Percentiles rank a stretch among this genome's conserved stretches.
phyloP scores from a whole-genome alignment of 2,329 filamentous ascomycete genomes.

The Fusarium tupiense region DNA sequence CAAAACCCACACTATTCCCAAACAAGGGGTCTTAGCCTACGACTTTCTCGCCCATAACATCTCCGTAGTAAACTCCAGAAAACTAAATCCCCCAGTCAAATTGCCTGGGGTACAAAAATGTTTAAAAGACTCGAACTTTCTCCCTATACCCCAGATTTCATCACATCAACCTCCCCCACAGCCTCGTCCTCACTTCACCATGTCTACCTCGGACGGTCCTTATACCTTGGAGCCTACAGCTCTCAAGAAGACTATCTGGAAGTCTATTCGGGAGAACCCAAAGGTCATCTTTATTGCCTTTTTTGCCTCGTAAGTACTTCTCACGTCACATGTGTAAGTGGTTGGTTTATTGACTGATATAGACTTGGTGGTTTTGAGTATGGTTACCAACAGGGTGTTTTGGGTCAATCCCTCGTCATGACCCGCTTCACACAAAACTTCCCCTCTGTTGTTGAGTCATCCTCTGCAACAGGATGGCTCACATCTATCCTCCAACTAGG shows the following conservation, averaged over 20 bases:
- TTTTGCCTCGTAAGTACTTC: constrained; percentile 37
- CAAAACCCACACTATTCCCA: not conserved
- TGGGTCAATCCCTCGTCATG: constrained; percentile 65
- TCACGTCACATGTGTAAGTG: no score
- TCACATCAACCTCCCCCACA: constrained; percentile 15
- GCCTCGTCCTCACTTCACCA: not conserved
- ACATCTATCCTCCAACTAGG: constrained; percentile 62
- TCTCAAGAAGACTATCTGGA: constrained; percentile 20
- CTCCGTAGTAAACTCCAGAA: constrained; percentile 12
- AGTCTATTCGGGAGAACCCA: constrained; percentile 24
- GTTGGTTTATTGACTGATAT: not conserved
- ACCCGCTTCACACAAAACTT: constrained; percentile 60
- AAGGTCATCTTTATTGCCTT: constrained; percentile 41
- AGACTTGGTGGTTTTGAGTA: constrained; percentile 41
- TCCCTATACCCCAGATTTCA: constrained; percentile 22
- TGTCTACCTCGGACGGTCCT: constrained; percentile 17
- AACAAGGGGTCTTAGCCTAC: constrained; percentile 14
- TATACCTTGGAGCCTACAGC: constrained; percentile 11
- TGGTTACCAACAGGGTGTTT: constrained; percentile 60
- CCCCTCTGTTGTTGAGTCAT: constrained; percentile 56
- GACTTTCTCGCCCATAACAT: not conserved
- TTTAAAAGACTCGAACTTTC: constrained; percentile 17
- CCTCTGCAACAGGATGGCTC: constrained; percentile 60
- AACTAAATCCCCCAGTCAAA: not conserved
- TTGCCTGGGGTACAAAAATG: constrained; percentile 3